Evolutionary conservation across 306 rosid species (phyloP).

Genomic region (Corylus americana): DNA sequence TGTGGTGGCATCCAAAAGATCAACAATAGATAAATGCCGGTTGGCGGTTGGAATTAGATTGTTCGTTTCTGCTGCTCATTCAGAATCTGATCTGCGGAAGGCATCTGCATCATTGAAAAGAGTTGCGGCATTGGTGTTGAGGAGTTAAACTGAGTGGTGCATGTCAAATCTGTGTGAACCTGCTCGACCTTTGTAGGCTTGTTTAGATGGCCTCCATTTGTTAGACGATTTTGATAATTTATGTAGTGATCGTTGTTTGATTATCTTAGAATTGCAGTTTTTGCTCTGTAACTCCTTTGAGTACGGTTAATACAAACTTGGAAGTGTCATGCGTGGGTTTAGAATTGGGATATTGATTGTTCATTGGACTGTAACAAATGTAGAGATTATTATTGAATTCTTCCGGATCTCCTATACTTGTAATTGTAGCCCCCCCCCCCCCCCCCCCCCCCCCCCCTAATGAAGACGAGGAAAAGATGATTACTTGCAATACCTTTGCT

Average conservation of each 20-base stretch:
- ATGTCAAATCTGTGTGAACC: not conserved
- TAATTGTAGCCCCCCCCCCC: no score
- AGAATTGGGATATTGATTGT: not conserved
- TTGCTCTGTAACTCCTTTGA: slow-evolving; percentile 10
- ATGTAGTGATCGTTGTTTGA: not conserved
- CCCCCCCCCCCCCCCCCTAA: not conserved
- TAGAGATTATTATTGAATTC: not conserved
- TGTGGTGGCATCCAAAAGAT: slow-evolving; percentile 71
- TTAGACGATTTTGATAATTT: slow-evolving; percentile 25
- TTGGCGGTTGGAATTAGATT: slow-evolving; percentile 81
- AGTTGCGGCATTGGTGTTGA: slow-evolving; percentile 63
- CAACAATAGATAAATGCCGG: slow-evolving; percentile 76
- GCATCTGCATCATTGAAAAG: slow-evolving; percentile 71
- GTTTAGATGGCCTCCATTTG: slow-evolving; percentile 3
- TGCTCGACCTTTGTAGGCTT: slow-evolving; percentile 1
- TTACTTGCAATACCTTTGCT: not conserved
- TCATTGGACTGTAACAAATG: not conserved
- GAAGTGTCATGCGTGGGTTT: not conserved
- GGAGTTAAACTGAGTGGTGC: slow-evolving; percentile 37
- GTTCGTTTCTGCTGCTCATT: slow-evolving; percentile 81
- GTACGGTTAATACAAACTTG: not conserved
- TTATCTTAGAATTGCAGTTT: slow-evolving; percentile 11
- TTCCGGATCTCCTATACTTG: not conserved
- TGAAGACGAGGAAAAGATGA: not conserved
- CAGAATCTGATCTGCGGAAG: slow-evolving; percentile 73